Base-by-base conservation (phyloP, 345 rosid genomes). In the Hibiscus trionum region DNA sequence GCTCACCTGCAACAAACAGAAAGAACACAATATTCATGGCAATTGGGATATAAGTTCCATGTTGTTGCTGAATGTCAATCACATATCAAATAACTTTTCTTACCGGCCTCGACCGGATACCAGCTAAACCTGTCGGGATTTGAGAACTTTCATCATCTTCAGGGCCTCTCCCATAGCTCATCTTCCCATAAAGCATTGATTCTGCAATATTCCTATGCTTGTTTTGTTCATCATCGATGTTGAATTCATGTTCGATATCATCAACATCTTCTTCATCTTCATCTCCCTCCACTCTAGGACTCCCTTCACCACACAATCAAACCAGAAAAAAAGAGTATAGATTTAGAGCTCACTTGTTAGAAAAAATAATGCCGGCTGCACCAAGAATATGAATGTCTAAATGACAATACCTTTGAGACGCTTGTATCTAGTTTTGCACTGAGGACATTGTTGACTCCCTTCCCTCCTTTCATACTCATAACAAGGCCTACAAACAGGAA, bases 111-210 rank as follows among this genome's bases (percentile, higher is more conserved):
- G 97, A 85, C 77, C 91, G 83, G 6, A 60, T 81, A 31, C 93
- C 97, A 3, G 95, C 57, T 17, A 86, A 83, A 73, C 90, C 86
- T 2, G 86, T 87, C 56, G 93, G 97, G 77, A 90, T 85, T 17
- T 88, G 90, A 15, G 85, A 75, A 4, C 77, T 82, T 64, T 90
- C 97, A n/a, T 92, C 97, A 62, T 88, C 96, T 7, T 89, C 94
- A 53, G 80, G 94, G 21, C 99, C 97, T 88, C 99, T 90, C 64
- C 99, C 99, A 50, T 87, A 92, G 70, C 96, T 92, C 99, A 95
- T 92, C 77, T 89, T 95, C 63, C 97, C 97, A 77, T 92, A 84
- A 79, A 95, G 96, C 99, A 88, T 84, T 0, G 94, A 88, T 72
- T 90, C 99, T 11, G 88, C 96, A 7, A 90, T 77, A 57, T 86